Evolutionary conservation across 2,329 filamentous ascomycete species (phyloP).

Genomic region (Calonectria pseudoreteaudii): DNA sequence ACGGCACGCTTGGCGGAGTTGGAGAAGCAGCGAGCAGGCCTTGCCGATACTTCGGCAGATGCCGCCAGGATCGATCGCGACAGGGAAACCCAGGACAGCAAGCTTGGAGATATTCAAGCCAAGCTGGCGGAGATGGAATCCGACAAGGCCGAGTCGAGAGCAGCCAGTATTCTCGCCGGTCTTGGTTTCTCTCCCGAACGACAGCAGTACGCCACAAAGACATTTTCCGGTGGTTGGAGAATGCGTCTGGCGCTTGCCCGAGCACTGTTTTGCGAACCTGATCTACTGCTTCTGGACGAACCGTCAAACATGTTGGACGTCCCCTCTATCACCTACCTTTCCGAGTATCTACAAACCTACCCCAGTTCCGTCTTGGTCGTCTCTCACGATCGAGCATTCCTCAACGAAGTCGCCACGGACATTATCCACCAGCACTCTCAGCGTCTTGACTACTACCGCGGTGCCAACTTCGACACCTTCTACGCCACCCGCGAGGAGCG

Average conservation of each 20-base stretch:
- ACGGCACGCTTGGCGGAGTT: slow-evolving; percentile 79
- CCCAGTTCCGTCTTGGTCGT: slow-evolving; percentile 96
- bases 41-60: slow-evolving; percentile 94
- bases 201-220: slow-evolving; percentile 94
- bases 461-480: slow-evolving; percentile 96
- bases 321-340: slow-evolving; percentile 98
- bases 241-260: slow-evolving; percentile 96
- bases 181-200: slow-evolving; percentile 95
- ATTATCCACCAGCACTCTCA: slow-evolving; percentile 99
- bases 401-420: slow-evolving; percentile 99
- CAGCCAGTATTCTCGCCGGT: slow-evolving; percentile 95
- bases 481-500: slow-evolving; percentile 98
- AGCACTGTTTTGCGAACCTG: slow-evolving; percentile 97
- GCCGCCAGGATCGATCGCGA: slow-evolving; percentile 87
- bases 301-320: slow-evolving; percentile 99
- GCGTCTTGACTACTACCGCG: slow-evolving; percentile 97
- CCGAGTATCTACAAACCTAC: slow-evolving; percentile 93
- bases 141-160: slow-evolving; percentile 95
- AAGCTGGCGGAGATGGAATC: slow-evolving; percentile 99
- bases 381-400: slow-evolving; percentile 98
- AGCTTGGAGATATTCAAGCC: slow-evolving; percentile 88
- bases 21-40: slow-evolving; percentile 78
- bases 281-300: slow-evolving; percentile 95
- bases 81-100: slow-evolving; percentile 89
- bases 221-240: slow-evolving; percentile 99